Base-by-base conservation (phyloP, 2,329 filamentous ascomycete species). In the Fusarium setosum region DNA sequence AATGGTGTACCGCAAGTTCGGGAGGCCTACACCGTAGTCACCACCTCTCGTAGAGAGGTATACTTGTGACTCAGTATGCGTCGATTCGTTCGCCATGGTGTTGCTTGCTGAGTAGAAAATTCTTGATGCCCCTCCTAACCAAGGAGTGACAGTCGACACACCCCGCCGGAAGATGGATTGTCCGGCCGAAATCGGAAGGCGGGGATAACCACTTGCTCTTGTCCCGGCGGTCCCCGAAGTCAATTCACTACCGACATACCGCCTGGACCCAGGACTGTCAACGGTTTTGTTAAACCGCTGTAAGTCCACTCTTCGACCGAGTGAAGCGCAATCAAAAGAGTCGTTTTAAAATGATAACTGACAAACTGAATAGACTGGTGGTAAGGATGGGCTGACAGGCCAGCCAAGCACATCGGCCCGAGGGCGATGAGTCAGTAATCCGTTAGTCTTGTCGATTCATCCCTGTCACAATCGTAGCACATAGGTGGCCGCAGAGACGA, bases 31-130 rank as follows among this genome's bases (percentile, higher is more conserved):
- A 53, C 68, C 70, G 20, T 72, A 70, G 47, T 72, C 70, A n/a
- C 70, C 70, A 9, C 70, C 70, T 47, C 70, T 67, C 37, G 70
- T 72, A 6, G 70, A 72, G 54, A 72, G 70, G 68, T 64, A 72
- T 5, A 68, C 58, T 52, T 72, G 70, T 45, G 70, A 72, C 64
- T 71, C 62, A 12, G 55, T 71, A 63, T 71, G 69, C 18, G 63
- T 61, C 58, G 59, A 49, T 42, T 64, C 45, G 65, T 53, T 69
- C 21, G 69, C 67, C 69, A 71, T 71, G 50, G 38, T 69, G 52
- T 37, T 44, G 42, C 12, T 50, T 12, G 61, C 57, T 59, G 58
- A 42, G 45, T 45, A 23, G 42, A 63, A 68, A 69, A 67, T 52
- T 67, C 60, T 67, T 40, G 56, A 23, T 56, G 56, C 61, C 64